Conservation (phyloP, 345 rosid genomes). For the Hypericum perforatum region DNA sequence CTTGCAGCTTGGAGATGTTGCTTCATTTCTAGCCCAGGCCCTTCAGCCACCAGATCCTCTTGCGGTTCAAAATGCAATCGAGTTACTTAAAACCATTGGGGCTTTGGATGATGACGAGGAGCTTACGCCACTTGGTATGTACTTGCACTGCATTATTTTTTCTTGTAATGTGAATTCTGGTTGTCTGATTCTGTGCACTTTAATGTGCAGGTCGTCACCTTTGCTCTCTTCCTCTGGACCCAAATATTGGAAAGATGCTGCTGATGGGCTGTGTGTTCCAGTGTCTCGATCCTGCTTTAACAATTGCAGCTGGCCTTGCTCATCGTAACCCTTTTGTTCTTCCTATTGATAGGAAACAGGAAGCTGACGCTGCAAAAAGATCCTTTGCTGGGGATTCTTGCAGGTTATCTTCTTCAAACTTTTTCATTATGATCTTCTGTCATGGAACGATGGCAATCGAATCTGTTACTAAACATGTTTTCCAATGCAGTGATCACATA, state of each 20-base stretch:
- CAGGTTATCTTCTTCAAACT: constrained; percentile 42
- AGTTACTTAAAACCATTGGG: constrained; percentile 86
- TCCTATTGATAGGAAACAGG: constrained; percentile 67
- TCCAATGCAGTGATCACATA: constrained; percentile 78
- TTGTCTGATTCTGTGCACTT: constrained; percentile 10
- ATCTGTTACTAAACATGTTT: constrained; percentile 5
- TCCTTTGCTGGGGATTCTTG: constrained; percentile 90
- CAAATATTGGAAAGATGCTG: constrained; percentile 96
- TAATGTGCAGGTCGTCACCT: constrained; percentile 66
- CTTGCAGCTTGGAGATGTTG: constrained; percentile 82
- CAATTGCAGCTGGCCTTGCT: constrained; percentile 91
- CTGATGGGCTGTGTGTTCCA: constrained; percentile 86
- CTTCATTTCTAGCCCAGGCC: constrained; percentile 84
- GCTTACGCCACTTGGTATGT: constrained; percentile 87
- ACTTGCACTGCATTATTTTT: constrained; percentile 2
- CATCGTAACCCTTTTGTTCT: constrained; percentile 89
- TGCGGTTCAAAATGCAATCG: constrained; percentile 91
- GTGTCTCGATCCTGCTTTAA: constrained; percentile 87
- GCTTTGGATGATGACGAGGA: constrained; percentile 78
- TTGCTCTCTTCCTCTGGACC: constrained; percentile 74
- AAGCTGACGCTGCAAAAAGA: constrained; percentile 86
- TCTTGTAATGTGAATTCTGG: constrained; percentile 2
- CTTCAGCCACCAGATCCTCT: constrained; percentile 94
- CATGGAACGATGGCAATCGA: not conserved
- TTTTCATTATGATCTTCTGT: not conserved